These are phyloP conservation scores for Fraxinus dipetala DNA, from an alignment of 305 asterid genomes.

Conservation along the genomic window DNA sequence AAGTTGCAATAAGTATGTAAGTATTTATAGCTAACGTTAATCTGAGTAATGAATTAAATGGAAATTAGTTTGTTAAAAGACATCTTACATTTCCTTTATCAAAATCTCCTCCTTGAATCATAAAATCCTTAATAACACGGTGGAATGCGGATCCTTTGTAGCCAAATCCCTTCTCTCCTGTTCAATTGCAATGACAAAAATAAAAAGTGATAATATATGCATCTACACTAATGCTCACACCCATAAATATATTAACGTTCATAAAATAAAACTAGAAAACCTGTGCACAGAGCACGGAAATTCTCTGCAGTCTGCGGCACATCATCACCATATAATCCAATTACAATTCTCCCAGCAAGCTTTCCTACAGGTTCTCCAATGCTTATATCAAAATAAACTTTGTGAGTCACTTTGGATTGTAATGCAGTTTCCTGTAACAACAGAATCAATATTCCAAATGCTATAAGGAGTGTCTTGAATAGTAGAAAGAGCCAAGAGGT, in stretches of 20 bases:
- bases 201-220: not conserved
- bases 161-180: conserved; percentile 97
- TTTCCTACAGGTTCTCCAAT: conserved; percentile 90
- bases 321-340: conserved; percentile 88
- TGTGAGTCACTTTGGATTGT: conserved; percentile 82
- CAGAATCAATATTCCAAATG: not conserved
- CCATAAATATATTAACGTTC: not conserved
- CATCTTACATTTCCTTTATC: conserved; percentile 88
- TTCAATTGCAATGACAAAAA: conserved; percentile 14
- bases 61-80: conserved; percentile 5
- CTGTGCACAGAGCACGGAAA: conserved; percentile 97
- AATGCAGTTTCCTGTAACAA: conserved; percentile 52
- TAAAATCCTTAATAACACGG: conserved; percentile 87
- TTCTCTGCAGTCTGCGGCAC: conserved; percentile 94
- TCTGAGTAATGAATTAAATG: not conserved
- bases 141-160: conserved; percentile 85
- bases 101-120: conserved; percentile 98
- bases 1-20: conserved; percentile 1
- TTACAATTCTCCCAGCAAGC: conserved; percentile 80
- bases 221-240: not conserved
- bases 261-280: conserved; percentile 25
- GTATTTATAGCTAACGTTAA: not conserved
- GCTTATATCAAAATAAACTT: conserved; percentile 83
- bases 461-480: not conserved
- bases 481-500: not conserved